Conservation (phyloP, 2,329 filamentous ascomycete species). For the Talaromyces rugulosus region DNA sequence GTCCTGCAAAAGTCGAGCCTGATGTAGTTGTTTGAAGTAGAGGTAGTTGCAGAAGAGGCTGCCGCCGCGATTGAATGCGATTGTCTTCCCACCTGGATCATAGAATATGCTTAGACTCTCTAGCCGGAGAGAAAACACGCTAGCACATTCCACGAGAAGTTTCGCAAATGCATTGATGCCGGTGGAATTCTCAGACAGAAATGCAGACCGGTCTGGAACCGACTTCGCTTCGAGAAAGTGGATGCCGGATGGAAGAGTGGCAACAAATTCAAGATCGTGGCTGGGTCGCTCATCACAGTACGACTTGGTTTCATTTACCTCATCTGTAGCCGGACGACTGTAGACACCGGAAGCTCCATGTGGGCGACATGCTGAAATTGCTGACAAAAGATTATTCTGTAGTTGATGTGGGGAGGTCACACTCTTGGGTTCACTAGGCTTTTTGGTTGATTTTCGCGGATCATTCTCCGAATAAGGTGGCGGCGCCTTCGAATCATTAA, state of each 20-base stretch:
- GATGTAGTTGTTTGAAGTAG: slow-evolving; percentile 78
- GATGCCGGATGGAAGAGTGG: slow-evolving; percentile 66
- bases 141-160: slow-evolving; percentile 65
- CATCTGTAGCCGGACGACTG: slow-evolving; percentile 64
- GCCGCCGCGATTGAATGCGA: slow-evolving; percentile 86
- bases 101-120: slow-evolving; percentile 80
- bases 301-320: slow-evolving; percentile 74
- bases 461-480: slow-evolving; percentile 38
- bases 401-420: slow-evolving; percentile 38
- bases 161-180: slow-evolving; percentile 66
- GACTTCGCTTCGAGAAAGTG: slow-evolving; percentile 66
- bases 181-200: slow-evolving; percentile 58
- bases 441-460: slow-evolving; percentile 19
- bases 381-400: slow-evolving; percentile 59
- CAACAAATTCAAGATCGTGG: slow-evolving; percentile 67
- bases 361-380: slow-evolving; percentile 72
- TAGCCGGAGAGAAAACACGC: slow-evolving; percentile 67
- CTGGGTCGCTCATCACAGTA: slow-evolving; percentile 79
- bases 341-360: slow-evolving; percentile 73
- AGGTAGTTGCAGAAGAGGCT: slow-evolving; percentile 91
- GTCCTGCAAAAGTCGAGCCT: slow-evolving; percentile 41
- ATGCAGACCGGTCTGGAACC: slow-evolving; percentile 48
- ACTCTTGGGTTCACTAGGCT: slow-evolving; percentile 27
- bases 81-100: slow-evolving; percentile 71
- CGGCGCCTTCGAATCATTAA: slow-evolving; percentile 25